Conservation (phyloP, 2,329 filamentous ascomycete genomes). For the Periconia sp. region DNA sequence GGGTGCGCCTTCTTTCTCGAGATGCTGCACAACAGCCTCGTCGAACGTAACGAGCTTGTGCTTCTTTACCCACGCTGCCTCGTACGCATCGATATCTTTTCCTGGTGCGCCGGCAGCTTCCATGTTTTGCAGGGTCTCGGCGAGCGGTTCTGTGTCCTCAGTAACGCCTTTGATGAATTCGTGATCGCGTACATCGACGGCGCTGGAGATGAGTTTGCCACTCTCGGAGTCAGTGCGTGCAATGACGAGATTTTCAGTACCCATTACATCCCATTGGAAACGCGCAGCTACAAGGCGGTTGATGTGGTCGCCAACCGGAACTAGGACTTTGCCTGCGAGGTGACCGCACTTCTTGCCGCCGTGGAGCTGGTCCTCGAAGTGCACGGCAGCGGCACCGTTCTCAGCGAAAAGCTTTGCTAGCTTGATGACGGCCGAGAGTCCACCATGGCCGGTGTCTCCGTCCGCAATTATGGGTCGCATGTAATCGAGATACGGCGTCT, state of each 20-base stretch:
- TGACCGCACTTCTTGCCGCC: conserved; percentile 99
- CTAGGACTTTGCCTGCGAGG: conserved; percentile 92
- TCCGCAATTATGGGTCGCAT: conserved; percentile 94
- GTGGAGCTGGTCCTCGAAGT: conserved; percentile 97
- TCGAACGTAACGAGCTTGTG: conserved; percentile 90
- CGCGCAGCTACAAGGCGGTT: conserved; percentile 89
- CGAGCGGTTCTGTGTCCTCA: conserved; percentile 78
- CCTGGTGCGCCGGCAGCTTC: conserved; percentile 79
- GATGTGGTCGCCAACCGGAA: conserved; percentile 94
- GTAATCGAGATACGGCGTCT: conserved; percentile 87
- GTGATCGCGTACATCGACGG: conserved; percentile 92
- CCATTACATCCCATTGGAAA: conserved; percentile 99
- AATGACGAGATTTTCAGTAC: conserved; percentile 90
- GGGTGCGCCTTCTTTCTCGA: conserved; percentile 69
- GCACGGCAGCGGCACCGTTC: conserved; percentile 92
- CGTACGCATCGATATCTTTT: conserved; percentile 82
- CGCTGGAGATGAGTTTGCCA: conserved; percentile 85
- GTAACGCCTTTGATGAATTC: conserved; percentile 93
- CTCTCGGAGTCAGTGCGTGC: conserved; percentile 96
- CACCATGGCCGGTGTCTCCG: conserved; percentile 93
- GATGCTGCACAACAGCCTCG: conserved; percentile 81
- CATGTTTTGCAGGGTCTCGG: conserved; percentile 90
- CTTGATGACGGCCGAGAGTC: conserved; percentile 90
- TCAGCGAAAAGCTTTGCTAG: conserved; percentile 97
- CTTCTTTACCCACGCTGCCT: conserved; percentile 85